These are phyloP conservation scores for Abortiporus biennis DNA, from an alignment of 1,284 basidiomycete genomes.

Conservation along the genomic window DNA sequence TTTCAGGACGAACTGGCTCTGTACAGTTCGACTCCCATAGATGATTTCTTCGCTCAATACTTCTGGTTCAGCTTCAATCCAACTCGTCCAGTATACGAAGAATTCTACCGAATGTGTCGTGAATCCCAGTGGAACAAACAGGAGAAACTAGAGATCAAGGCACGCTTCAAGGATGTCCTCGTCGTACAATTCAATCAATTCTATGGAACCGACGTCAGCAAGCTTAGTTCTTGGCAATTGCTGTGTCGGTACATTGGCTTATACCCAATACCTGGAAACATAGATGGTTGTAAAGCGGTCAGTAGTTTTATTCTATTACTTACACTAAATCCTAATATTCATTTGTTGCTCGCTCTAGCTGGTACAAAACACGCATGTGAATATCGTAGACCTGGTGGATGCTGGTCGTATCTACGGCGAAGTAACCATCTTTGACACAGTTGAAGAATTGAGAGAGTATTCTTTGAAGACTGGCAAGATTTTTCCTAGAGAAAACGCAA, in stretches of 20 bases:
- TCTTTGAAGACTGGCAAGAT: constrained; percentile 24
- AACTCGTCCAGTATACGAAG: constrained; percentile 12
- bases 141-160: neutral
- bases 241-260: constrained; percentile 21
- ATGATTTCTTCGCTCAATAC: constrained; percentile 20
- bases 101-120: constrained; percentile 20
- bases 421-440: constrained; percentile 22
- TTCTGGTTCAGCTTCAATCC: constrained; percentile 17
- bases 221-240: constrained; percentile 26
- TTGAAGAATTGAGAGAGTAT: constrained; percentile 26
- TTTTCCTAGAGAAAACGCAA: constrained; percentile 31
- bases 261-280: constrained; percentile 11
- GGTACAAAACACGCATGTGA: constrained; percentile 25
- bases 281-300: constrained; percentile 11
- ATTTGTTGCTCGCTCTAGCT: neutral
- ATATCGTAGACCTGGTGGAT: constrained; percentile 32
- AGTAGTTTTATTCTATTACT: neutral
- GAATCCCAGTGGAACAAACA: constrained; percentile 10
- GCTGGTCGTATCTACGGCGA: constrained; percentile 3
- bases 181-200: constrained; percentile 29
- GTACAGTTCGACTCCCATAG: neutral
- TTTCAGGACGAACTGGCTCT: too few species aligned
- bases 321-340: neutral
- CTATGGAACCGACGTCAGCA: constrained; percentile 29
- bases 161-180: constrained; percentile 20